Evolutionary conservation across 805 yeast genomes (phyloP).

Genomic region (Kazachstania viticola): DNA sequence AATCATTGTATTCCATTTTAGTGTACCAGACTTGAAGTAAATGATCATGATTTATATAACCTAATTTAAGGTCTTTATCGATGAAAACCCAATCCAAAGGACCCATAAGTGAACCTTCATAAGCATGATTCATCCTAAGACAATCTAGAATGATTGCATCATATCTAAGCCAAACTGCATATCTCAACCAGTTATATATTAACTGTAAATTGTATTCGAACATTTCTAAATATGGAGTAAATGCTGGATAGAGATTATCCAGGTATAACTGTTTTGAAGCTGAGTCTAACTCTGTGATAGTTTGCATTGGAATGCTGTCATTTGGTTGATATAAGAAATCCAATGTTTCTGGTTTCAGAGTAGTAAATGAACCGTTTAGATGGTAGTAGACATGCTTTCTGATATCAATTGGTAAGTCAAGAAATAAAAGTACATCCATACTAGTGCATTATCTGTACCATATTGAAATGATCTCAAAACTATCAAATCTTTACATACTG

Average conservation of each 20-base stretch:
- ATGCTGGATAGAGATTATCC: constrained; percentile 7
- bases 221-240: constrained; percentile 12
- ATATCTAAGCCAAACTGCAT: constrained; percentile 18
- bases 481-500: too few species aligned
- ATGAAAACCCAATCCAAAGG: constrained; percentile 17
- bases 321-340: constrained; percentile 1
- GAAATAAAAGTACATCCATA: constrained; percentile 9
- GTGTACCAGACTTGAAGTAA: constrained; percentile 23
- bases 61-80: constrained; percentile 11
- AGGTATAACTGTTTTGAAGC: constrained; percentile 2
- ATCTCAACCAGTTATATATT: constrained; percentile 16
- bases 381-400: constrained; percentile 17
- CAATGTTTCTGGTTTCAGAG: constrained; percentile 1
- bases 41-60: constrained; percentile 13
- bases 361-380: constrained; percentile 11
- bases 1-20: constrained; percentile 13
- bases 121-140: constrained; percentile 16
- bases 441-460: too few species aligned
- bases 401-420: constrained; percentile 17
- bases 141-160: constrained; percentile 23
- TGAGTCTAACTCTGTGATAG: not conserved
- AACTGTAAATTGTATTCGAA: constrained; percentile 18
- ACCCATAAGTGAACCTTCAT: constrained; percentile 14
- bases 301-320: not conserved
- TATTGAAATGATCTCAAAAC: too few species aligned